Evolutionary conservation across 1,139 yeast species (phyloP).

Genomic region (Candida sanyaensis): DNA sequence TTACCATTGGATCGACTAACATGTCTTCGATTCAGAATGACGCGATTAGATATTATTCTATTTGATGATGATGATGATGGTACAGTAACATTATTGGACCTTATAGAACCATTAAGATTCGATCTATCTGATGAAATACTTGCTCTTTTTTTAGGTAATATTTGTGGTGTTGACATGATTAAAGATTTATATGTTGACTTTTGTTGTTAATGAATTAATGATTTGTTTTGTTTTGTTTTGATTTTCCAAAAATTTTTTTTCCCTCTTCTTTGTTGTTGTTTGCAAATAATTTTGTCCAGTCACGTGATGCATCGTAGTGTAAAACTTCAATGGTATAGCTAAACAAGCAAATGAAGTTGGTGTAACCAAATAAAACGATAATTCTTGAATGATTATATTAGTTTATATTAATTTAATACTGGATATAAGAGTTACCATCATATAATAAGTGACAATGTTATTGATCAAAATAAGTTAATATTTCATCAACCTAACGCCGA

Average conservation of each 20-base stretch:
- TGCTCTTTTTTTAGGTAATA: slow-evolving; percentile 13
- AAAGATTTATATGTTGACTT: too few relatives aligned
- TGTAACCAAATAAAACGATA: too few relatives aligned
- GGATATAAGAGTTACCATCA: too few relatives aligned
- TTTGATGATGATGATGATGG: slow-evolving; percentile 6
- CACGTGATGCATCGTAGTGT: background rate
- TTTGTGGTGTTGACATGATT: slow-evolving; percentile 7
- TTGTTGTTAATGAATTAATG: background rate
- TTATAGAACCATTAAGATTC: background rate
- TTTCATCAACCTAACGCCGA: too few relatives aligned
- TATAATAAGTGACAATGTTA: too few relatives aligned
- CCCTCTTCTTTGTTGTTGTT: too few relatives aligned
- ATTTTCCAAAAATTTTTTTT: background rate
- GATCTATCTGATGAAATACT: slow-evolving; percentile 5
- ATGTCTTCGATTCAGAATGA: slow-evolving; percentile 10
- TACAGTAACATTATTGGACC: too few relatives aligned
- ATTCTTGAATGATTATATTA: too few relatives aligned
- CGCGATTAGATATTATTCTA: slow-evolving; percentile 9
- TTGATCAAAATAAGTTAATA: too few relatives aligned
- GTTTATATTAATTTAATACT: too few relatives aligned
- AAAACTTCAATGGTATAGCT: background rate
- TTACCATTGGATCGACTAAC: background rate
- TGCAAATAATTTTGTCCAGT: background rate
- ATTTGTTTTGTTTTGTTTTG: background rate
- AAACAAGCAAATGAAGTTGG: background rate